Base-by-base conservation (phyloP, 331 rosid genomes). In the Quercus tomentella region DNA sequence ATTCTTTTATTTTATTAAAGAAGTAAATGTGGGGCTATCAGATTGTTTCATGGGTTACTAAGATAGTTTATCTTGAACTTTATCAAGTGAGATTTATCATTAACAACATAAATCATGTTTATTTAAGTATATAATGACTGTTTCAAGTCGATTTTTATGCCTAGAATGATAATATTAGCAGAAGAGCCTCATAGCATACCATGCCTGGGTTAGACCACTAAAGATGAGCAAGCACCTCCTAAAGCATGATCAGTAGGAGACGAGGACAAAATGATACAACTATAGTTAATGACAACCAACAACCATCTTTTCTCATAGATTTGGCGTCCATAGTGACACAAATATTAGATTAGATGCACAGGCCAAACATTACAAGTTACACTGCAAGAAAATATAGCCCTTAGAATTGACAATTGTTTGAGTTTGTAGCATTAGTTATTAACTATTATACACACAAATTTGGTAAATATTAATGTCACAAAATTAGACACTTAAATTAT, bases 361-460 rank as follows among this genome's bases (percentile, higher is more conserved):
- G 41, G 35, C 67, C 45, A 41, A 9, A 41, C 82, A 78, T 41
- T 45, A 45, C 75, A 72, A 76, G 43, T 77, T 74, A 31, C 75
- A 71, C 61, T 60, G 54, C 12, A 30, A 12, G 22, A 26, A 65
- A 14, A 41, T 41, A 41, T 41, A 41, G 30, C 7, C 43, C 37
- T 67, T n/a, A 9, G 11, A 35, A 35, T 33, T 49, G 17, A 35
- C 72, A 20, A 26, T 21, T 55, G 74, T 33, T 8, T 31, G 43
- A 76, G 86, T 79, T 87, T 45, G 69, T 65, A 76, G 70, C 49
- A 79, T 80, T 51, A 66, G 63, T 77, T 81, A 77, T 72, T 76
- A 71, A 74, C 75, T 55, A 82, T 72, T 31, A 51, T 82, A 80
- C 70, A 83, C 75, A 84, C 80, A 83, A 62, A 77, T 81, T 49